Percentiles rank a stretch among this genome's conserved stretches.
Conservation (phyloP, 352 stramenopile species). For the Achlya hypogyna region DNA sequence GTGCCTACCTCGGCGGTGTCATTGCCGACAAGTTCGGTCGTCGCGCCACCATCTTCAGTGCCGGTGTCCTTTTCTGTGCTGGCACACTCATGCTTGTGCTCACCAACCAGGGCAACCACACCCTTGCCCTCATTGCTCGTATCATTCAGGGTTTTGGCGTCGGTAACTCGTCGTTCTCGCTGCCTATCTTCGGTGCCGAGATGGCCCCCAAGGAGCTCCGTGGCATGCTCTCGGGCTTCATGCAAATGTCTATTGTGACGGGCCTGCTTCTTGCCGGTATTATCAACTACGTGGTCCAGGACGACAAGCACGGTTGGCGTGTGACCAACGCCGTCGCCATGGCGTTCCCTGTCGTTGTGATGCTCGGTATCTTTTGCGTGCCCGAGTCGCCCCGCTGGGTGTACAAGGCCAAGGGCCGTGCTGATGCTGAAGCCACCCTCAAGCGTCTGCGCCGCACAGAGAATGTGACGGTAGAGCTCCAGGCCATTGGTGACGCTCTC, state of each 20-base stretch:
- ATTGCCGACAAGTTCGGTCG: constrained; percentile 31
- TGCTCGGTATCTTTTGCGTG: no score
- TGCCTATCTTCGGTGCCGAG: no score
- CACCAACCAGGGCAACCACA: constrained; percentile 21
- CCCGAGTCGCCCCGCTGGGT: constrained; percentile 41
- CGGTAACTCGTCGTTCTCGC: no score
- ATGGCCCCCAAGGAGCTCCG: no score
- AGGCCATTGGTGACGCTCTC: constrained; percentile 38
- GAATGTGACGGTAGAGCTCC: constrained; percentile 25
- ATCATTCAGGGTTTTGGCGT: no score
- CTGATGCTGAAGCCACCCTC: constrained; percentile 25
- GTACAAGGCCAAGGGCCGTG: constrained; percentile 30
- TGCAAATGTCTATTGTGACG: constrained; percentile 34
- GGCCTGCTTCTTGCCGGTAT: constrained; percentile 34
- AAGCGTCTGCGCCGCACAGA: constrained; percentile 27
- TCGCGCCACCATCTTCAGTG: constrained; percentile 29
- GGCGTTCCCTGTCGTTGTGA: no score
- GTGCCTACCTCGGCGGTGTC: constrained; percentile 25
- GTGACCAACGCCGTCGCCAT: constrained; percentile 28
- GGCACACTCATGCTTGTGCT: constrained; percentile 29
- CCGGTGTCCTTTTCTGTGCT: constrained; percentile 28
- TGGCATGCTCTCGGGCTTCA: no score
- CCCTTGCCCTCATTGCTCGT: constrained; percentile 24
- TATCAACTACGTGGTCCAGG: constrained; percentile 25
- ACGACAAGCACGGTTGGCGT: constrained; percentile 27